These are phyloP conservation scores for Cercophora scortea DNA, from an alignment of 495 filamentous ascomycete genomes.

Conservation along the genomic window DNA sequence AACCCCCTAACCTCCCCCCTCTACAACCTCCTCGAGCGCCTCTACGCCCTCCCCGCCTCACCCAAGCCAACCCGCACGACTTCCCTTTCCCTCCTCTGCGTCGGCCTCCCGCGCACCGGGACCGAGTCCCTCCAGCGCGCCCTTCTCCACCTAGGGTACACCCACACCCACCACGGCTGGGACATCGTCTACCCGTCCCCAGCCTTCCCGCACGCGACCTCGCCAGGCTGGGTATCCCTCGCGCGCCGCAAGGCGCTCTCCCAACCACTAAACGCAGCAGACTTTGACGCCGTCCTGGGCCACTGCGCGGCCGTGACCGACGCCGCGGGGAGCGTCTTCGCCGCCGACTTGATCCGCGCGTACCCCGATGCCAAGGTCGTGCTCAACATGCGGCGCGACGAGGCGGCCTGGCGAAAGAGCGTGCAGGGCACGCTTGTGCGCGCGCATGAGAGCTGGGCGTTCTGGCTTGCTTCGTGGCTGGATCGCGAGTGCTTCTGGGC, in stretches of 20 bases:
- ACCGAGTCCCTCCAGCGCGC: slow-evolving; percentile 57
- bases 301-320: slow-evolving; percentile 36
- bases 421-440: slow-evolving; percentile 12
- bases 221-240: slow-evolving; percentile 38
- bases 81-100: slow-evolving; percentile 32
- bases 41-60: slow-evolving; percentile 39
- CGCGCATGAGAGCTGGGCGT: slow-evolving; percentile 16
- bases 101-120: slow-evolving; percentile 54
- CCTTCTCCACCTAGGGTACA: slow-evolving; percentile 51
- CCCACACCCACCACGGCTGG: slow-evolving; percentile 60
- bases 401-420: slow-evolving; percentile 33
- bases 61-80: slow-evolving; percentile 43
- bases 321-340: slow-evolving; percentile 34
- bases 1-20: slow-evolving; percentile 14
- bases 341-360: slow-evolving; percentile 30
- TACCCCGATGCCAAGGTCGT: slow-evolving; percentile 43
- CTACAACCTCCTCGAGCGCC: slow-evolving; percentile 10
- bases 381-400: slow-evolving; percentile 28
- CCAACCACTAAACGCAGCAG: slow-evolving; percentile 22
- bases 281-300: slow-evolving; percentile 41
- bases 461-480: slow-evolving; percentile 16
- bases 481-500: slow-evolving; percentile 20
- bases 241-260: slow-evolving; percentile 16
- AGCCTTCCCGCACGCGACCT: slow-evolving; percentile 28
- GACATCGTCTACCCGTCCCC: slow-evolving; percentile 54